Conservation (phyloP, 192 early-diverging fungal genomes). For the Chytriomyces sp. region DNA sequence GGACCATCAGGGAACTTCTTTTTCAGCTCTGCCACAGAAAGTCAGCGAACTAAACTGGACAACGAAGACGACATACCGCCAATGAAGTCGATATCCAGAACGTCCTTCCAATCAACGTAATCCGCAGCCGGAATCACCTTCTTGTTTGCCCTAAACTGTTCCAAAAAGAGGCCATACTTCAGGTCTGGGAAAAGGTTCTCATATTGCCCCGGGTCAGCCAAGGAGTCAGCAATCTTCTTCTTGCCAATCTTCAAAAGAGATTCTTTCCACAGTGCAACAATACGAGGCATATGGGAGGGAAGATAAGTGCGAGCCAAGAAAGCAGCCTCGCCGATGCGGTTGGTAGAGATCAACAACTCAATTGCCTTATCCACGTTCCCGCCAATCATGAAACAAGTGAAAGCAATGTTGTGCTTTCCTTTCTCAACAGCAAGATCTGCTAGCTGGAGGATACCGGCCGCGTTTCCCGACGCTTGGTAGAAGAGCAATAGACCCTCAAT, state of each 20-base stretch:
- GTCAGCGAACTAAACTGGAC: neutral
- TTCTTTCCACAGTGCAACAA: conserved; percentile 81
- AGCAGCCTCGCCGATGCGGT: conserved; percentile 93
- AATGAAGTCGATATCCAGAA: conserved; percentile 59
- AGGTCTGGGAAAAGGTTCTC: conserved; percentile 87
- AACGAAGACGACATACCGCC: conserved; percentile 26
- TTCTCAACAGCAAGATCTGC: conserved; percentile 70
- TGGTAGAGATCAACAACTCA: conserved; percentile 81
- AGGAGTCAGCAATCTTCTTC: conserved; percentile 81
- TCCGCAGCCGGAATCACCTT: conserved; percentile 46
- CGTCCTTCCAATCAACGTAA: conserved; percentile 63
- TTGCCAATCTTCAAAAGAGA: conserved; percentile 67
- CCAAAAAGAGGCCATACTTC: conserved; percentile 61
- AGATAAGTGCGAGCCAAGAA: conserved; percentile 88
- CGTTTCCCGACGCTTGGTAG: conserved; percentile 89
- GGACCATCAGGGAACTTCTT: conserved; percentile 43
- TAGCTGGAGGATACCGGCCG: conserved; percentile 71
- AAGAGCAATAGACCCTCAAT: conserved; percentile 86
- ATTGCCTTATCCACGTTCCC: conserved; percentile 80
- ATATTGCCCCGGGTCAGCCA: conserved; percentile 84
- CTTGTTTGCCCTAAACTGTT: conserved; percentile 38
- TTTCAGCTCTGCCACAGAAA: conserved; percentile 38
- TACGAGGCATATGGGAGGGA: conserved; percentile 59
- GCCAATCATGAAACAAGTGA: conserved; percentile 76
- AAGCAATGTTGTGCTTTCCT: conserved; percentile 92